Evolutionary conservation across 495 filamentous ascomycete genomes (phyloP).

Genomic region (Terfezia boudieri): DNA sequence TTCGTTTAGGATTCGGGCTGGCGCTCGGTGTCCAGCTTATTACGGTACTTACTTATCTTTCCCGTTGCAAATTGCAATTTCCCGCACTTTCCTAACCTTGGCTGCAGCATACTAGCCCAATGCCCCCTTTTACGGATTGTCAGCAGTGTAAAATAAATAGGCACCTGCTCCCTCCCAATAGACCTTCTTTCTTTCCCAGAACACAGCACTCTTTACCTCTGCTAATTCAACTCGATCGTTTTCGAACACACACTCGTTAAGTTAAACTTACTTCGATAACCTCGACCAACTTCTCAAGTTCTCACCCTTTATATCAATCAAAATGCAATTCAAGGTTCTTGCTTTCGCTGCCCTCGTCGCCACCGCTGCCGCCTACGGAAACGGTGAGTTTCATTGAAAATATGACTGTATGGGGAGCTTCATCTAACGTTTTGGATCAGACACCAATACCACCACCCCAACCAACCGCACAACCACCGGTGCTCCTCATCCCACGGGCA

Average conservation of each 20-base stretch:
- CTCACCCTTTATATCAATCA: conserved; percentile 3
- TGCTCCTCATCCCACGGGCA: neutral
- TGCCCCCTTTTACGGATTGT: neutral
- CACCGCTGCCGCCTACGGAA: conserved; percentile 11
- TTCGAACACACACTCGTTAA: neutral
- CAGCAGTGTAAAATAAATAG: neutral
- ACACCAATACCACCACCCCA: conserved; percentile 2
- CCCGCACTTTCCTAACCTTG: neutral
- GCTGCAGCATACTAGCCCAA: neutral
- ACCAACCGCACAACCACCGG: conserved; percentile 2
- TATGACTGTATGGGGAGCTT: conserved; percentile 2
- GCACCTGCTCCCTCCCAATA: neutral
- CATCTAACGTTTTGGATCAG: neutral
- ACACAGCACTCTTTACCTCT: neutral
- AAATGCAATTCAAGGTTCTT: conserved; percentile 19
- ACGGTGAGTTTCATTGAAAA: conserved; percentile 4
- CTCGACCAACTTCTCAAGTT: neutral
- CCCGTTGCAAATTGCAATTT: neutral
- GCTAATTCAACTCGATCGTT: neutral
- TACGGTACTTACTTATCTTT: too few relatives aligned
- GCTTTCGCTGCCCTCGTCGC: conserved; percentile 16
- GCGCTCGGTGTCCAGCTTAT: too few relatives aligned
- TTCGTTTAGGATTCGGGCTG: too few relatives aligned
- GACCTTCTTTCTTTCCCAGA: neutral
- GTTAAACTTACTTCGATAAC: neutral